These are phyloP conservation scores for Fusarium sp. DNA, from an alignment of 2,329 filamentous ascomycete genomes.

Conservation along the genomic window DNA sequence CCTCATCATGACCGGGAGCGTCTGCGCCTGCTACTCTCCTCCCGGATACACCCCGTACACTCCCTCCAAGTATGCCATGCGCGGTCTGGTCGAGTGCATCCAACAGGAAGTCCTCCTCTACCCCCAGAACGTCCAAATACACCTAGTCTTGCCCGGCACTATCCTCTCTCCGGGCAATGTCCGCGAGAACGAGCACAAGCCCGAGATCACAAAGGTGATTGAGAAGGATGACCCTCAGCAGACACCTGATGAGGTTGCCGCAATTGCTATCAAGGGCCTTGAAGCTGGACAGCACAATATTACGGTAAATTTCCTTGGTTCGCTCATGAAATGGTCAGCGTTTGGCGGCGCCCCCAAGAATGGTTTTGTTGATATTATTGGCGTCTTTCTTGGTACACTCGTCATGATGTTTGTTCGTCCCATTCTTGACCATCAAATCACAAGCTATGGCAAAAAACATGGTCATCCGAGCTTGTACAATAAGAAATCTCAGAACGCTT, in stretches of 20 bases:
- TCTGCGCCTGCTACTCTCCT: constrained; percentile 79
- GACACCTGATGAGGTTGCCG: constrained; percentile 82
- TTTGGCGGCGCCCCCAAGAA: constrained; percentile 69
- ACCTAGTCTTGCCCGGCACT: constrained; percentile 85
- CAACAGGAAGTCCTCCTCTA: constrained; percentile 89
- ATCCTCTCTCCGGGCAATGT: constrained; percentile 83
- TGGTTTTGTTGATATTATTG: constrained; percentile 69
- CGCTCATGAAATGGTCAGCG: constrained; percentile 74
- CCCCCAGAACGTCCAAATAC: constrained; percentile 83
- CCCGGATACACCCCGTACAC: constrained; percentile 87
- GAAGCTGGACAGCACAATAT: constrained; percentile 86
- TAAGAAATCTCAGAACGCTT: constrained; percentile 42
- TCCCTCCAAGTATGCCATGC: constrained; percentile 86
- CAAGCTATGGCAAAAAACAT: constrained; percentile 66
- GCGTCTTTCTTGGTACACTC: constrained; percentile 65
- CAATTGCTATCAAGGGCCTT: constrained; percentile 75
- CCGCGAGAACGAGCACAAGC: constrained; percentile 83
- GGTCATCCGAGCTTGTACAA: constrained; percentile 68
- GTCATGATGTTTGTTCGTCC: constrained; percentile 70
- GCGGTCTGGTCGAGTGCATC: constrained; percentile 84
- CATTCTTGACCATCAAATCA: constrained; percentile 70
- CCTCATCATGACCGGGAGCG: constrained; percentile 88
- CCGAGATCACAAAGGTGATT: constrained; percentile 79
- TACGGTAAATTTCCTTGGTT: constrained; percentile 78
- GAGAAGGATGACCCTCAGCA: constrained; percentile 87